Percentiles rank a stretch among this genome's conserved stretches.
phyloP scores from a whole-genome alignment of 768 basidiomycete species.

The Mrakia gelida region DNA sequence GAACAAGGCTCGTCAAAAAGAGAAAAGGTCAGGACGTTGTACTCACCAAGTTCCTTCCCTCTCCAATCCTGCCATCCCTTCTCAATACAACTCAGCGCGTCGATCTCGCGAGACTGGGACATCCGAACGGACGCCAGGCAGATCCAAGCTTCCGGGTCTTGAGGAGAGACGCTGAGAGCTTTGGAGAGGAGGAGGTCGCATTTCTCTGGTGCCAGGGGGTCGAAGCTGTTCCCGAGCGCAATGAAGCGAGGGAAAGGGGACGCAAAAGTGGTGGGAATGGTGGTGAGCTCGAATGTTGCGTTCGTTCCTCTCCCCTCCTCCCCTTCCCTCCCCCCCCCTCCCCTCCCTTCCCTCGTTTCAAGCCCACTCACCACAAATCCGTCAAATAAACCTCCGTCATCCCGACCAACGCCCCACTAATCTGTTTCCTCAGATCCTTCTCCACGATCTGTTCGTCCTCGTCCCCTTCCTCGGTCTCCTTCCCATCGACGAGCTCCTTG shows the following conservation, averaged over 20 bases:
- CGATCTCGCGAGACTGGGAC: constrained; percentile 14
- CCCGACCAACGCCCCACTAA: constrained; percentile 24
- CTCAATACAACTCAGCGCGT: constrained; percentile 22
- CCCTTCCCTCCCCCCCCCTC: not conserved
- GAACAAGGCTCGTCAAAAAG: too few species aligned
- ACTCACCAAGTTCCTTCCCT: constrained; percentile 22
- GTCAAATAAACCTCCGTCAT: constrained; percentile 34
- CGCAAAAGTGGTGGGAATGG: too few species aligned
- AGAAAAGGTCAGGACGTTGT: too few species aligned
- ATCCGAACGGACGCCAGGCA: constrained; percentile 23
- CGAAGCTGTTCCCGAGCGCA: constrained; percentile 14
- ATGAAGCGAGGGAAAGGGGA: not conserved
- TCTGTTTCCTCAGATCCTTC: constrained; percentile 25
- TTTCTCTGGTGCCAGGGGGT: constrained; percentile 21
- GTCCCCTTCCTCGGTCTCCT: constrained; percentile 6
- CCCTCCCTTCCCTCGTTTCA: not conserved
- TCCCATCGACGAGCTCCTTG: constrained; percentile 5
- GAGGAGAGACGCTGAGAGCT: constrained; percentile 19
- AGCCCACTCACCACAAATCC: constrained; percentile 30
- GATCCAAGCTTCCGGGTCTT: constrained; percentile 31
- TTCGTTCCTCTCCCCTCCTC: too few species aligned
- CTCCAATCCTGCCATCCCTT: constrained; percentile 20
- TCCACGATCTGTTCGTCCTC: constrained; percentile 23
- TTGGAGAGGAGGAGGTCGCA: constrained; percentile 25
- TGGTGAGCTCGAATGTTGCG: not conserved